Percentiles rank a stretch among this genome's conserved stretches.
phyloP scores from a whole-genome alignment of 495 filamentous ascomycete genomes.

The Xanthoparmelia taractica region DNA sequence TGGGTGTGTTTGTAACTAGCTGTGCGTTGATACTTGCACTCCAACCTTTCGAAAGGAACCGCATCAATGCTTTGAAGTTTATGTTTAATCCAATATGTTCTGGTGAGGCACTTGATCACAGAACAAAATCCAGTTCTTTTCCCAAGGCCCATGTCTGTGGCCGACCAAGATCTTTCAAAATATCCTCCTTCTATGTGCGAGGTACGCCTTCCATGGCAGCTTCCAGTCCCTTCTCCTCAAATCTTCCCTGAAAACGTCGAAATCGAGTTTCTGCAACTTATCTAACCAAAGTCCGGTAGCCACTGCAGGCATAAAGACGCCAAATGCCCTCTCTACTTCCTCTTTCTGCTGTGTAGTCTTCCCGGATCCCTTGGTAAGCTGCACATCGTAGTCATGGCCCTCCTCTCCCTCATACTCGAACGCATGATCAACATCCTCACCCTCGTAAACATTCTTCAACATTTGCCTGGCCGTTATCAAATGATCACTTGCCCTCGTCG shows the following conservation, averaged over 20 bases:
- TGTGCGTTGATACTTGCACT: too few species aligned
- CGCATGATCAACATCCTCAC: slow-evolving; percentile 66
- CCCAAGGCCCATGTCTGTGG: not conserved
- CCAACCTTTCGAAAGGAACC: too few species aligned
- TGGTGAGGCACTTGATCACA: not conserved
- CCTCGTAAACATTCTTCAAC: slow-evolving; percentile 67
- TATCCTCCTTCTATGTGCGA: slow-evolving; percentile 52
- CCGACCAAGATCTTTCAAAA: slow-evolving; percentile 34
- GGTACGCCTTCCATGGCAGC: slow-evolving; percentile 79
- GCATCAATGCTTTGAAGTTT: too few species aligned
- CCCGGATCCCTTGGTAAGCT: slow-evolving; percentile 23
- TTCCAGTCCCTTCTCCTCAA: slow-evolving; percentile 70
- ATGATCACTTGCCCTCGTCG: slow-evolving; percentile 89
- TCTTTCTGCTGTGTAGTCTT: slow-evolving; percentile 35
- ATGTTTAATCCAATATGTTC: not conserved
- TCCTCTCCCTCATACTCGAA: slow-evolving; percentile 79
- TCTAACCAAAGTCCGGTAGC: slow-evolving; percentile 71
- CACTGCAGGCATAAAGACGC: slow-evolving; percentile 72
- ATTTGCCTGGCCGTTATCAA: slow-evolving; percentile 89
- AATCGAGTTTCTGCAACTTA: slow-evolving; percentile 66
- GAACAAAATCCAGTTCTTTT: not conserved
- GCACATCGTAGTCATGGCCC: slow-evolving; percentile 54
- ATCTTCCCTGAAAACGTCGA: slow-evolving; percentile 67
- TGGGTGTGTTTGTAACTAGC: too few species aligned
- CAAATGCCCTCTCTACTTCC: slow-evolving; percentile 62